Base-by-base conservation (phyloP, 495 filamentous ascomycete genomes). In the Astrothelium subdiscretum region DNA sequence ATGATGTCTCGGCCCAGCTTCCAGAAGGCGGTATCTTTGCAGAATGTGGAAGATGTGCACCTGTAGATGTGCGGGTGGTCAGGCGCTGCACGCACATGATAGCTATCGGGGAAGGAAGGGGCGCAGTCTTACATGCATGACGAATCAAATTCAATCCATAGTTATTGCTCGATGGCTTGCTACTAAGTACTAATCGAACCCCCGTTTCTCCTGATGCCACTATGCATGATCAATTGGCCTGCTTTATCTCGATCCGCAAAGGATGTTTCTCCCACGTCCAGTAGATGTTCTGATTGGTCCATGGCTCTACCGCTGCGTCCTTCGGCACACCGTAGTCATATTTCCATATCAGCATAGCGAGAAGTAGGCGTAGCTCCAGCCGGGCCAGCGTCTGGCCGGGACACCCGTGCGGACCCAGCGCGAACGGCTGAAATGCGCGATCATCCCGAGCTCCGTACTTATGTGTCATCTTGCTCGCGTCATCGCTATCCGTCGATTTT, bases 361-460 rank as follows among this genome's bases (percentile, higher is more conserved):
- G 42, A n/a, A 72, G 69, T 3, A 72, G 42, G 4, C 68, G 67
- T 42, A 73, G 67, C 52, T 73, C 71, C 15, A 66, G 63, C 31
- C 69, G 66, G 6, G 71, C 71, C 61, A 73, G 61, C 48, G 31
- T 61, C 31, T 61, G 61, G 15, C 63, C 63, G 5, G 61, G 31
- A 26, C 63, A 65, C 12, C 29, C 40, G 8, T 59, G 63, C 10
- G 63, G 63, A 5, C 63, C 63, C 38, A 57, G 26, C 12, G 40
- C 51, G 59, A 65, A 65, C 8, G 63, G 63, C 22, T 65, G 63
- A 18, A 65, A n/a, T 82, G 69, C 2, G 66, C 70, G 31, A 22
- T 24, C 31, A 12, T 27, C 59, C 22, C 42, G 20, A 12, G 44
- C 44, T 38, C 60, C 62, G 3, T 60, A 8, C 24, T 59, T n/a